Evolutionary conservation across 805 yeast genomes (phyloP).

Genomic region (Pichia sporocuriosa): DNA sequence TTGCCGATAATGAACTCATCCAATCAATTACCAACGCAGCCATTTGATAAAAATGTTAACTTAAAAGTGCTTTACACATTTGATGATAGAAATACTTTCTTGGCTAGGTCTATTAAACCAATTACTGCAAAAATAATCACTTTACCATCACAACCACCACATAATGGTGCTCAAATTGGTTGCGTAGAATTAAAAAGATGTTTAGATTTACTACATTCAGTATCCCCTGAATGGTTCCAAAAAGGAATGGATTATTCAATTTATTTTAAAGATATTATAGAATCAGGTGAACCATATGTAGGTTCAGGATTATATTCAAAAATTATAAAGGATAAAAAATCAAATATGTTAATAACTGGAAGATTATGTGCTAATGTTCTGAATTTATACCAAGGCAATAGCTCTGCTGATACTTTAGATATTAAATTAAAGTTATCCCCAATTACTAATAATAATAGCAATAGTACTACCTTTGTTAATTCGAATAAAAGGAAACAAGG

Average conservation of each 20-base stretch:
- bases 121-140: constrained; percentile 35
- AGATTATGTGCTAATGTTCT: constrained; percentile 54
- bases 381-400: constrained; percentile 33
- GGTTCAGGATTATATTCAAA: constrained; percentile 38
- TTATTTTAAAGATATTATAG: constrained; percentile 40
- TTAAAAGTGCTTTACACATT: constrained; percentile 37
- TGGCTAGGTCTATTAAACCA: constrained; percentile 34
- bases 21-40: neutral
- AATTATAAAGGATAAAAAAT: constrained; percentile 18
- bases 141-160: constrained; percentile 36
- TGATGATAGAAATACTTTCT: constrained; percentile 36
- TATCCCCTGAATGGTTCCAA: constrained; percentile 41
- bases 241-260: constrained; percentile 38
- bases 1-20: neutral
- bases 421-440: constrained; percentile 44
- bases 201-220: constrained; percentile 36
- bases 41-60: constrained; percentile 23
- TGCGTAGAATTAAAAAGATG: constrained; percentile 39
- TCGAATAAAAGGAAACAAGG: constrained; percentile 2
- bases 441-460: constrained; percentile 5
- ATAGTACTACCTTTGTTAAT: neutral
- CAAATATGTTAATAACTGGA: constrained; percentile 41
- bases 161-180: constrained; percentile 36
- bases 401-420: constrained; percentile 45
- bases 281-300: constrained; percentile 47